Evolutionary conservation across 2,329 filamentous ascomycete genomes (phyloP).

Genomic region (Aspergillus cejpii): DNA sequence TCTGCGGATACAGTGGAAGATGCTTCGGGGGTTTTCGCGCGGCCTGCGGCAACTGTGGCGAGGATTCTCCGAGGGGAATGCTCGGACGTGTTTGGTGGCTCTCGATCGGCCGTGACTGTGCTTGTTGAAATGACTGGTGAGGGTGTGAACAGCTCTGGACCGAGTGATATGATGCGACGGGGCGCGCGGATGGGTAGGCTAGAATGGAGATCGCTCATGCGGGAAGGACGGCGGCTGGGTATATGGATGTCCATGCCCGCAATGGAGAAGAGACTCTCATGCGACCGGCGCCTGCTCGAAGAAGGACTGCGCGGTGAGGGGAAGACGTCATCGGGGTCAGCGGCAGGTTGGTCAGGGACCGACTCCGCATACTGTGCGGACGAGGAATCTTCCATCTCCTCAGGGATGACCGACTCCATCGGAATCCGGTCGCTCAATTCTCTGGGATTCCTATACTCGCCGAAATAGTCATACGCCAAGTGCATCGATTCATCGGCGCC

Average conservation of each 20-base stretch:
- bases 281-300: constrained; percentile 64
- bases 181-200: constrained; percentile 40
- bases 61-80: constrained; percentile 31
- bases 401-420: constrained; percentile 33
- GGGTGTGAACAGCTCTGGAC: constrained; percentile 37
- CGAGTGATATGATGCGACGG: constrained; percentile 43
- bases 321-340: constrained; percentile 20
- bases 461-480: constrained; percentile 13
- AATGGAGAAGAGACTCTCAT: constrained; percentile 84
- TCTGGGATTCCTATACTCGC: constrained; percentile 17
- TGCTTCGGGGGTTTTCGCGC: constrained; percentile 12
- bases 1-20: constrained; percentile 23
- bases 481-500: constrained; percentile 5
- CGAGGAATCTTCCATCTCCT: constrained; percentile 33
- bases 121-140: constrained; percentile 35
- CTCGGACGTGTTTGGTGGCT: constrained; percentile 17
- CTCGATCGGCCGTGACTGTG: constrained; percentile 31
- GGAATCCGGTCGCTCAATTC: constrained; percentile 14
- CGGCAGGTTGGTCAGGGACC: constrained; percentile 8
- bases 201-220: constrained; percentile 55
- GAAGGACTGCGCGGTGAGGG: constrained; percentile 31
- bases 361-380: constrained; percentile 15
- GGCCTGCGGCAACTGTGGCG: constrained; percentile 31
- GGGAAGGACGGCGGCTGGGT: constrained; percentile 65
- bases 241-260: constrained; percentile 86